Conservation (phyloP, 2,329 filamentous ascomycete genomes). For the Davidsoniella neocaledoniae region DNA sequence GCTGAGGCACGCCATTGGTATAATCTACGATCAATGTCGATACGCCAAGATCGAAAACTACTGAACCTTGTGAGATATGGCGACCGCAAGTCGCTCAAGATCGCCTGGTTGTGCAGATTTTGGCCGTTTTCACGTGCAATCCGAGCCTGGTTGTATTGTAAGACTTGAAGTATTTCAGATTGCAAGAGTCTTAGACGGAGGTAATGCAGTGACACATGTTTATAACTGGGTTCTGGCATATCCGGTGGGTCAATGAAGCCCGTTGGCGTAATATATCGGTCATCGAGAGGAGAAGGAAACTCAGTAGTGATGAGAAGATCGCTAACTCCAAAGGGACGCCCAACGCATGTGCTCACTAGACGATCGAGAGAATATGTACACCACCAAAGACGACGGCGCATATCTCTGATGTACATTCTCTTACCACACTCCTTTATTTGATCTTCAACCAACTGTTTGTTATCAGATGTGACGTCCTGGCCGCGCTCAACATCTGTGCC, state of each 20-base stretch:
- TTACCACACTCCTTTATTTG: constrained; percentile 37
- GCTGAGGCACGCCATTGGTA: constrained; percentile 76
- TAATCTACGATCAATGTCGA: constrained; percentile 68
- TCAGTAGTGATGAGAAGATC: constrained; percentile 93
- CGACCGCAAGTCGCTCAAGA: constrained; percentile 63
- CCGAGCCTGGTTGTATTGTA: constrained; percentile 82
- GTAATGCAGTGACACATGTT: constrained; percentile 81
- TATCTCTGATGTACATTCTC: constrained; percentile 70
- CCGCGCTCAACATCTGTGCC: constrained; percentile 42
- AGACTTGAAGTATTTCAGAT: constrained; percentile 84
- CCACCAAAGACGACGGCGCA: constrained; percentile 85
- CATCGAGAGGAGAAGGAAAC: constrained; percentile 77
- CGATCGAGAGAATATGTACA: constrained; percentile 90
- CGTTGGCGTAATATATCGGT: constrained; percentile 66
- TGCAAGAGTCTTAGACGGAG: constrained; percentile 76
- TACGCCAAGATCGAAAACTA: constrained; percentile 76
- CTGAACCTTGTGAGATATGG: constrained; percentile 73
- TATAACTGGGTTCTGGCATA: constrained; percentile 59
- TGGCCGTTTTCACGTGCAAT: constrained; percentile 51
- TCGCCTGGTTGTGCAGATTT: constrained; percentile 50
- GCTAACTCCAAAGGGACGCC: constrained; percentile 83
- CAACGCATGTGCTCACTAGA: constrained; percentile 88
- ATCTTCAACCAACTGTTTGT: constrained; percentile 13
- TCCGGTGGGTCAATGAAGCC: constrained; percentile 52
- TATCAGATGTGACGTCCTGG: constrained; percentile 18